phyloP scores from a whole-genome alignment of 495 filamentous ascomycete species.

The Oidiodendron maius region DNA sequence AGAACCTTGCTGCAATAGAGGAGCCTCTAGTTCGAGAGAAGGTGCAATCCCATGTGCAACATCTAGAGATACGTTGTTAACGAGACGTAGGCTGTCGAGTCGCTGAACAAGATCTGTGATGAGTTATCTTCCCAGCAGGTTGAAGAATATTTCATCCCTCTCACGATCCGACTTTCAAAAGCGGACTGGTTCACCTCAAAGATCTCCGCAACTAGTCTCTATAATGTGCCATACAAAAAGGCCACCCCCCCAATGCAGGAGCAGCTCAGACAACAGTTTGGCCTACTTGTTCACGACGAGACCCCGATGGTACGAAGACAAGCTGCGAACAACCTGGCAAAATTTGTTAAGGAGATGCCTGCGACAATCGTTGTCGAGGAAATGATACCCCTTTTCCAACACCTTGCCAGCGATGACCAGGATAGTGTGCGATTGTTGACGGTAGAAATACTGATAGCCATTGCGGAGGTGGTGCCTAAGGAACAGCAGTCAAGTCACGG shows the following conservation, averaged over 20 bases:
- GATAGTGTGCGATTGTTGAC: slow-evolving; percentile 95
- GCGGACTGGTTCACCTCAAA: slow-evolving; percentile 99
- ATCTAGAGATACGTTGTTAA: slow-evolving; percentile 11
- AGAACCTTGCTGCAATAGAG: slow-evolving; percentile 97
- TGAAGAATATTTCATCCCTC: slow-evolving; percentile 93
- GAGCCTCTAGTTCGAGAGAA: slow-evolving; percentile 97
- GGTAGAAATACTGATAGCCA: slow-evolving; percentile 92
- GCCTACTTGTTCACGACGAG: slow-evolving; percentile 90
- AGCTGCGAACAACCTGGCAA: slow-evolving; percentile 90
- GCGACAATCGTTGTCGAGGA: slow-evolving; percentile 87
- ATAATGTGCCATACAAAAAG: slow-evolving; percentile 86
- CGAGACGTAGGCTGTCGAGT: slow-evolving; percentile 78
- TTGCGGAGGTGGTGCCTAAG: slow-evolving; percentile 95
- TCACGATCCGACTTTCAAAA: slow-evolving; percentile 91
- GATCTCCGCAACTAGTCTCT: slow-evolving; percentile 94
- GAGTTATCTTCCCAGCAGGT: slow-evolving; percentile 86
- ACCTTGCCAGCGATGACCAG: slow-evolving; percentile 91
- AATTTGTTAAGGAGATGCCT: slow-evolving; percentile 96
- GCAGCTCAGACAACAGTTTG: slow-evolving; percentile 82
- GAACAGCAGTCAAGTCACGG: slow-evolving; percentile 96
- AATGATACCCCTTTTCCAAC: slow-evolving; percentile 98
- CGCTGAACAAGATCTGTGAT: slow-evolving; percentile 95
- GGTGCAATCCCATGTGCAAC: slow-evolving; percentile 39
- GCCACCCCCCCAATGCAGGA: slow-evolving; percentile 80
- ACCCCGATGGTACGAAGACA: slow-evolving; percentile 98